Conservation (phyloP, 164 flowering plant genomes). For the Piper longum region DNA sequence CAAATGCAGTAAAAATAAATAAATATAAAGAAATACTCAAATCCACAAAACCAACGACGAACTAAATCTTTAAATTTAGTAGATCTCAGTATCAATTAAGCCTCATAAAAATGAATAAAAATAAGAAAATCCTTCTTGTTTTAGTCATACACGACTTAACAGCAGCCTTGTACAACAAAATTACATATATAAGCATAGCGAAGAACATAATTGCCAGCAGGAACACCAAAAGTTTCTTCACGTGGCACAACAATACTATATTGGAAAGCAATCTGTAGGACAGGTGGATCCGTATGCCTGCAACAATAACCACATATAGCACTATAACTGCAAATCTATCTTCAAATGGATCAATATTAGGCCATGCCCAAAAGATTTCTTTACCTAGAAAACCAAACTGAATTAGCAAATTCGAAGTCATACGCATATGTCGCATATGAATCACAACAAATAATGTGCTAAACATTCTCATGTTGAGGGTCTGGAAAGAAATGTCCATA, state of each 20-base stretch:
- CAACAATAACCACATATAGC: conserved; percentile 10
- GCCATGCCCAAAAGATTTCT: background rate
- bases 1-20: too few relatives aligned
- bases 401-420: conserved; percentile 78
- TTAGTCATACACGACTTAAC: background rate
- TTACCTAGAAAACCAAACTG: conserved; percentile 75
- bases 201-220: conserved; percentile 50
- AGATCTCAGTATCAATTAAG: too few relatives aligned
- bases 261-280: conserved; percentile 84
- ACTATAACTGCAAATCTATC: background rate
- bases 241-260: conserved; percentile 82
- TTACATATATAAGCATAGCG: background rate
- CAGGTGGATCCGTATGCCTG: conserved; percentile 74
- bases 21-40: too few relatives aligned
- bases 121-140: too few relatives aligned
- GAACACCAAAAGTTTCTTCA: conserved; percentile 35
- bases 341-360: background rate
- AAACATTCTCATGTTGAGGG: conserved; percentile 98
- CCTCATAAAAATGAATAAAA: too few relatives aligned
- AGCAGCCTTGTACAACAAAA: background rate
- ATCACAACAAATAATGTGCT: conserved; percentile 95
- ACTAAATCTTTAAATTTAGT: too few relatives aligned
- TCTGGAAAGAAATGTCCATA: conserved; percentile 98
- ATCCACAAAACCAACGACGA: too few relatives aligned
- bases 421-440: conserved; percentile 92